Evolutionary conservation across 495 filamentous ascomycete species (phyloP), one percentile per base, ranked within the genome.

Genomic region (Glarea lozoyensis): DNA sequence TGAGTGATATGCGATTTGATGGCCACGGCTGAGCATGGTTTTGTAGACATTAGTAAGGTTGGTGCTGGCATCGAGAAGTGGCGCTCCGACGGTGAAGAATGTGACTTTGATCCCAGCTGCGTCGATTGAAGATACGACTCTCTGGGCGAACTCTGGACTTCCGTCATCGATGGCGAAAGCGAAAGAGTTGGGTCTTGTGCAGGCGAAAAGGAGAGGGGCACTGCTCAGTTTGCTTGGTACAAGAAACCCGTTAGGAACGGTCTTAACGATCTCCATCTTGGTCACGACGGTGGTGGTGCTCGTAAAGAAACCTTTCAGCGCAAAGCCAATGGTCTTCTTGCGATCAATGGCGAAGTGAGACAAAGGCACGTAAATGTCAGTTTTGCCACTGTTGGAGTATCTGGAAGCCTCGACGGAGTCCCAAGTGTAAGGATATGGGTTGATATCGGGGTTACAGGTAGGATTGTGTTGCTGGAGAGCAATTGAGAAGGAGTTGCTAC

Each of bases 101-200:
- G 84, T 88, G 1, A 84, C 81, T 46, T 73, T 69, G 46, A 88
- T 79, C 29, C 57, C 37, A 24, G 78, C 82, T 10, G 73, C 68
- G 10, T 76, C 69, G 40, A 88, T 65, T 23, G 82, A 77, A 18
- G 69, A 54, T 70, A 84, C 76, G 25, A 88, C 77, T 45, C 73
- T 53, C 49, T 77, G 67, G 4, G 82, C 79, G 43, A 67, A 69
- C 23, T 64, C 43, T 5, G 84, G 84, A 46, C 75, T 64, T 4
- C 84, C 84, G 59, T 88, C 84, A 58, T 88, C 84, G 52, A 88
- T 88, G 39, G 83, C 84, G 57, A 88, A 85, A 0, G 84, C 84
- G 58, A 88, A 86, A 0, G 73, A 78, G 54, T 84, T 82, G 34
- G 83, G 81, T 7, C 80, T 68, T 27, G 68, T 79, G 67, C 84